Base-by-base conservation (phyloP, 2,329 filamentous ascomycete genomes). In the Penicillium italicum region DNA sequence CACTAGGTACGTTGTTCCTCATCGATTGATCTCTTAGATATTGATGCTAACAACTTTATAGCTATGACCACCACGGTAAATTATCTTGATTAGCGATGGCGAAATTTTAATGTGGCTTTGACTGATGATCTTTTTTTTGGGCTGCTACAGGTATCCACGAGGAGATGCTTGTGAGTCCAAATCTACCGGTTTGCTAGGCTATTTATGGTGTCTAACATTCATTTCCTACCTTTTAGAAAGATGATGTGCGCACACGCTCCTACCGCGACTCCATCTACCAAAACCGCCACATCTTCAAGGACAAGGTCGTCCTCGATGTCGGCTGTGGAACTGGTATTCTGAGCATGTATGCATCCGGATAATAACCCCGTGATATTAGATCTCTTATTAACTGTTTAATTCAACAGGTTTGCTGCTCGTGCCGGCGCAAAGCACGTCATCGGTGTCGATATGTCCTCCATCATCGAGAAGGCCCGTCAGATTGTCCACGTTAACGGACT, bases 361-460 rank as follows among this genome's bases (percentile, higher is more conserved):
- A 10, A 44, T 24, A 31, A 47, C 18, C 16, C 18, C 42, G 11
- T 34, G 58, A 53, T 53, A 52, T 46, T 50, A 62, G 64, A 55
- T 66, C 53, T 49, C 44, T 53, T 31, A 7, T 53, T 65, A 22
- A 65, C 24, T 11, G 34, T 53, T 55, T 56, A 30, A 24, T 46
- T 53, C 50, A 24, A 34, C 68, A 97, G 93, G 93, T 99, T 99
- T 75, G 94, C 94, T 53, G 92, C 90, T 59, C 92, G 89, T 79
- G 92, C 94, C 59, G 94, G 94, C 72, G 94, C 94, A 57, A 97
- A 96, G 80, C 94, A 99, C 76, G 94, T 99, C 66, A 96, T 97
- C 65, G 94, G 94, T 68, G 94, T 99, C 55, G 94, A 99, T 77
- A 99, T 97, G 93, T 99, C 94, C 33, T 97, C 93, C 66, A 99